Conservation (phyloP, 1,284 basidiomycete species). For the Lignosus rhinocerotis region DNA sequence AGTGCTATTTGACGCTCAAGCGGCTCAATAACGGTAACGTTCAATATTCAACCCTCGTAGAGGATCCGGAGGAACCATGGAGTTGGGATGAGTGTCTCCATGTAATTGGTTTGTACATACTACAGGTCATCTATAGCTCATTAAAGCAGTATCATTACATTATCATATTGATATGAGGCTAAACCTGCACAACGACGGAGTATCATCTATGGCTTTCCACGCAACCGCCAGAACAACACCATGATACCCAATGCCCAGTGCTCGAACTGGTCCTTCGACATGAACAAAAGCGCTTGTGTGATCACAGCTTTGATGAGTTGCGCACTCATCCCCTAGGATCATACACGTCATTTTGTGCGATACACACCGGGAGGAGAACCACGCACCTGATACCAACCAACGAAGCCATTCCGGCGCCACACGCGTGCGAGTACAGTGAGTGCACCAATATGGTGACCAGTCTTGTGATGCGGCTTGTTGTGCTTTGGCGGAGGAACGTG, state of each 20-base stretch:
- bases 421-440: slow-evolving; percentile 77
- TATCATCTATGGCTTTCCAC: slow-evolving; percentile 15
- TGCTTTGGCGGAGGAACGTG: slow-evolving; percentile 37
- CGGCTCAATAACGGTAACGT: too few species aligned
- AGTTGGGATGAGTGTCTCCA: background rate
- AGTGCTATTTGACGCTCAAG: too few species aligned
- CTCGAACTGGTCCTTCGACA: slow-evolving; percentile 85
- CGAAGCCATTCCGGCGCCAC: slow-evolving; percentile 72
- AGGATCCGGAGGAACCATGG: too few species aligned
- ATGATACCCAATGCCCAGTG: slow-evolving; percentile 72
- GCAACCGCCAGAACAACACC: slow-evolving; percentile 40
- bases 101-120: background rate
- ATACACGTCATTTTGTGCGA: too few species aligned
- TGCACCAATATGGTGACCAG: slow-evolving; percentile 66
- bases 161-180: background rate
- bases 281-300: slow-evolving; percentile 79
- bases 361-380: too few species aligned
- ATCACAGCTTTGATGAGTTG: slow-evolving; percentile 90
- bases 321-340: slow-evolving; percentile 79
- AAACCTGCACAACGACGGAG: too few species aligned
- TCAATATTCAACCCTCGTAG: too few species aligned
- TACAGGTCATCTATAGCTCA: background rate
- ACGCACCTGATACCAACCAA: slow-evolving; percentile 96
- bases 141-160: background rate
- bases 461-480: slow-evolving; percentile 39